Evolutionary conservation across 2,329 filamentous ascomycete species (phyloP).

Genomic region (Exophiala mesophila): DNA sequence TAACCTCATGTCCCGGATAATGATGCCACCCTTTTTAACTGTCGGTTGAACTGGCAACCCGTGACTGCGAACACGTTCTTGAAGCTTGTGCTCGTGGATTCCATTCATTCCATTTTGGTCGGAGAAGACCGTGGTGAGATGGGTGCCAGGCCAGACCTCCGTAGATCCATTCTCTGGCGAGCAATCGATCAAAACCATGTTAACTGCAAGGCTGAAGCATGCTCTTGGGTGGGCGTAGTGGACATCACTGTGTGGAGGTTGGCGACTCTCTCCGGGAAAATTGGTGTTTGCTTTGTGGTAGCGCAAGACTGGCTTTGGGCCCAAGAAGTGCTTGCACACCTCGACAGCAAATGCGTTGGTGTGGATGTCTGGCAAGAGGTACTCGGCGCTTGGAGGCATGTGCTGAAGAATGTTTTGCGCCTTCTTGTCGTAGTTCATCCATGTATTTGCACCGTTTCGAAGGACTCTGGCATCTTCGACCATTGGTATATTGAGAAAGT

Average conservation of each 20-base stretch:
- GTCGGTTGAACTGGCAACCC: slow-evolving; percentile 38
- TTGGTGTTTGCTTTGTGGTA: slow-evolving; percentile 57
- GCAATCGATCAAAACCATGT: slow-evolving; percentile 50
- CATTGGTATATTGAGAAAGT: slow-evolving; percentile 56
- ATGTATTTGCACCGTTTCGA: slow-evolving; percentile 50
- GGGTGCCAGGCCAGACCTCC: slow-evolving; percentile 57
- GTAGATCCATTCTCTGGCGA: slow-evolving; percentile 52
- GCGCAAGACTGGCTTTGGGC: slow-evolving; percentile 51
- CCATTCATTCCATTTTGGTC: too few species aligned
- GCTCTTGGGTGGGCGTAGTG: slow-evolving; percentile 53
- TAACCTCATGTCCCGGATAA: slow-evolving; percentile 45
- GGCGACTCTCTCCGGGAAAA: too few species aligned
- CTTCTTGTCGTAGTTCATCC: slow-evolving; percentile 60
- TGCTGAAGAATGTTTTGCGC: slow-evolving; percentile 59
- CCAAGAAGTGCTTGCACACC: too few species aligned
- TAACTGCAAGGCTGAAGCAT: slow-evolving; percentile 54
- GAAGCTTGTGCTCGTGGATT: too few species aligned
- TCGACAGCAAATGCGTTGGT: too few species aligned
- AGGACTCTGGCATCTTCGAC: slow-evolving; percentile 51
- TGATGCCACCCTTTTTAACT: slow-evolving; percentile 43
- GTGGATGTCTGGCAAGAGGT: slow-evolving; percentile 50
- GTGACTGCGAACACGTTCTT: too few species aligned
- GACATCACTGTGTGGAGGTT: slow-evolving; percentile 57
- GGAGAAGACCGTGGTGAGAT: too few species aligned
- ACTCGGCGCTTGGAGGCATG: slow-evolving; percentile 46